Evolutionary conservation across 176 grass and related monocot genomes (phyloP), one percentile per base, ranked within the genome.

Genomic region (Zoysia pacifica): DNA sequence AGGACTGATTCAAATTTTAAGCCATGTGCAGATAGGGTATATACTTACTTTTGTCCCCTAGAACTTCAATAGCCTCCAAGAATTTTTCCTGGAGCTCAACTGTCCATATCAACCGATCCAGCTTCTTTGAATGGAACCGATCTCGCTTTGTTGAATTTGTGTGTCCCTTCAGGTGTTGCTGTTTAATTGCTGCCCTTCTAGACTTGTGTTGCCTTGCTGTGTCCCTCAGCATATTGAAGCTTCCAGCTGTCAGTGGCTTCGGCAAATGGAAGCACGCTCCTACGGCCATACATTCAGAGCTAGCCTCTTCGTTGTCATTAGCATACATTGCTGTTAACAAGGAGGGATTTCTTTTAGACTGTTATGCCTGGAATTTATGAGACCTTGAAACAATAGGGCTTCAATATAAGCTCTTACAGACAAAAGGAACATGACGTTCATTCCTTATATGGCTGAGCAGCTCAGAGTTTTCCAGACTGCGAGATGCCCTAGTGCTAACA

Each of bases 321-420:
- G 44, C 64, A 75, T 70, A 75, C 84, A 81, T 86, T 62, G 84
- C 84, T 86, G 63, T 45, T 48, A 55, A 72, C 69, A 86, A 68
- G 18, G n/a, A 86, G 20, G 12, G 49, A 75, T 36, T 51, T 6
- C 11, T 47, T 6, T 80, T 73, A 48, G 53, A 59, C 35, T 15
- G 12, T 46, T 51, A 45, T 68, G 44, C 65, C 61, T 74, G 12
- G 5, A 13, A 80, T 60, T 13, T 58, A 15, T 42, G 16, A 58
- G 37, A 48, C 19, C 50, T 67, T 66, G 41, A 42, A 73, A 79
- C 9, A 85, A 66, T 42, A 79, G 59, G 65, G 11, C 69, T 85
- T 62, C 11, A 3, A 48, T 70, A 47, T 40, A 86, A 59, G 61
- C 56, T 43, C 76, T 86, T 75, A 86, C 70, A 67, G 44, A 67